These are phyloP conservation scores for Bremia lactucae DNA, from an alignment of 352 stramenopile genomes.

Conservation along the genomic window DNA sequence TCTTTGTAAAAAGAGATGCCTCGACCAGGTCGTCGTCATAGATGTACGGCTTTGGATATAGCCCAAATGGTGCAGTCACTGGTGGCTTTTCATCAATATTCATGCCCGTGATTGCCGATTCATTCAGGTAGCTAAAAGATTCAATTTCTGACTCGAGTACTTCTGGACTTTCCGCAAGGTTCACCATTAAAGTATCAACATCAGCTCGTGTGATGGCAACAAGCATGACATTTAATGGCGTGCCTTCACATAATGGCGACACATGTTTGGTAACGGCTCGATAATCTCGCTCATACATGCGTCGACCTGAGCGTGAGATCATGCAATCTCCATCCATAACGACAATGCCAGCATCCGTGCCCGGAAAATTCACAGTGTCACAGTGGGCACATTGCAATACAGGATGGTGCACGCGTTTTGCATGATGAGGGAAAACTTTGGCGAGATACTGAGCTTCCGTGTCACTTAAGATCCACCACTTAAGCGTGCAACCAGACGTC, in stretches of 20 bases:
- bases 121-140: constrained; percentile 40
- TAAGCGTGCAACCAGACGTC: constrained; percentile 14
- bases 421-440: constrained; percentile 43
- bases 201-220: constrained; percentile 28
- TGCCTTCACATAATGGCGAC: constrained; percentile 61
- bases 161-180: constrained; percentile 35
- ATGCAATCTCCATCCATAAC: constrained; percentile 59
- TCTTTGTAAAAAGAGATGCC: background rate
- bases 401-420: constrained; percentile 35
- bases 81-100: constrained; percentile 19
- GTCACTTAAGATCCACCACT: constrained; percentile 72
- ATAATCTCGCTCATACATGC: constrained; percentile 76
- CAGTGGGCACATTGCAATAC: constrained; percentile 67
- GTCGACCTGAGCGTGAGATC: constrained; percentile 48
- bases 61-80: constrained; percentile 39
- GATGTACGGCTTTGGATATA: constrained; percentile 40
- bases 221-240: constrained; percentile 39
- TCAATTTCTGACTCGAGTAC: constrained; percentile 61
- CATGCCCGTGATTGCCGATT: constrained; percentile 22
- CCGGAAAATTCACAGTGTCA: constrained; percentile 68
- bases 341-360: constrained; percentile 64
- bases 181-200: constrained; percentile 42
- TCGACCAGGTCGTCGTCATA: constrained; percentile 7
- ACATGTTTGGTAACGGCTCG: constrained; percentile 70
- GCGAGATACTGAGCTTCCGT: constrained; percentile 54